Conservation (phyloP, 148 eudicot genomes). For the Beta vulgaris region DNA sequence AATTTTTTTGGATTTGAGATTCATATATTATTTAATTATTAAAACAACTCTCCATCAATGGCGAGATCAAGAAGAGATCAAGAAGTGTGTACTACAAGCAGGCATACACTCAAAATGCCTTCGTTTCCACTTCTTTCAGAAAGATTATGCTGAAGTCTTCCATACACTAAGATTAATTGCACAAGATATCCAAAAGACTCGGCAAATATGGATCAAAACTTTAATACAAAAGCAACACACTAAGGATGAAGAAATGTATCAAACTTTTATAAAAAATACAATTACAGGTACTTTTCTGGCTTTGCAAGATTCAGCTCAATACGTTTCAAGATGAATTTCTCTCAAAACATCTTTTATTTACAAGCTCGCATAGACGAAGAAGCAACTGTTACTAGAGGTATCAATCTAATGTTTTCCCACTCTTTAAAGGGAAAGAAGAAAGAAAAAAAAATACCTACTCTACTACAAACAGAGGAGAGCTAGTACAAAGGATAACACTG, state of each 20-base stretch:
- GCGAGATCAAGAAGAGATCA: neutral
- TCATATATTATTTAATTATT: constrained; percentile 18
- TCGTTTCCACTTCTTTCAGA: neutral
- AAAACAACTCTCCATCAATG: no score
- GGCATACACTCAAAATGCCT: neutral
- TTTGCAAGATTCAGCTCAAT: constrained; percentile 30
- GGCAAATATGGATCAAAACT: neutral
- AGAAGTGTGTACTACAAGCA: neutral
- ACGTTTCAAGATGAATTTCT: constrained; percentile 25
- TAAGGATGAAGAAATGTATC: constrained; percentile 23
- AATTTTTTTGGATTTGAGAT: constrained; percentile 18
- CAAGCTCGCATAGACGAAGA: constrained; percentile 21
- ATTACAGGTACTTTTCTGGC: constrained; percentile 24
- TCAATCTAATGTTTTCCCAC: constrained; percentile 24
- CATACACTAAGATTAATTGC: neutral
- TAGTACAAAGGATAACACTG: constrained; percentile 30
- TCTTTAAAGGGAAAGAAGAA: constrained; percentile 9
- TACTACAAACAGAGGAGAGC: constrained; percentile 15
- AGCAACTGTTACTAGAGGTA: constrained; percentile 19
- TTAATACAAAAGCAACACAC: constrained; percentile 8
- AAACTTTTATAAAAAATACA: constrained; percentile 13
- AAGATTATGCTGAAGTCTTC: neutral
- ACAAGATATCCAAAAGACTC: neutral
- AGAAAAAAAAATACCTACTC: constrained; percentile 18
- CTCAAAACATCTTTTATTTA: constrained; percentile 31